Conservation (phyloP, 768 basidiomycete species). For the Kwoniella newhampshirensis region DNA sequence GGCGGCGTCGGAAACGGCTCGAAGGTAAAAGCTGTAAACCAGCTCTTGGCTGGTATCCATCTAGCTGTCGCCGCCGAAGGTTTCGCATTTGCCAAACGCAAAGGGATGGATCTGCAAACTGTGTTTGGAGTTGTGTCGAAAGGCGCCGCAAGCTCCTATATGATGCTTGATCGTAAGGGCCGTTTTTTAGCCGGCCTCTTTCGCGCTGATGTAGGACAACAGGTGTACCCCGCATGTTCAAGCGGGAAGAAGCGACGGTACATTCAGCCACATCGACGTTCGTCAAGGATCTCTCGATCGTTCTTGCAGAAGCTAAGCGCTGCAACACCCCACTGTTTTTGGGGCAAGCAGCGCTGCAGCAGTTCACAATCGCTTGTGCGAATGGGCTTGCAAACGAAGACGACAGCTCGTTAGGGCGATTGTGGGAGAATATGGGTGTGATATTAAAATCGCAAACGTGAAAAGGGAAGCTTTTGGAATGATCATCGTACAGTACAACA, state of each 20-base stretch:
- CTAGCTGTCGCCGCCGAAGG: slow-evolving; percentile 41
- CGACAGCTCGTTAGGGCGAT: slow-evolving; percentile 30
- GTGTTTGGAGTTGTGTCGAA: slow-evolving; percentile 39
- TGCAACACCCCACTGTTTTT: slow-evolving; percentile 37
- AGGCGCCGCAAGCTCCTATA: slow-evolving; percentile 37
- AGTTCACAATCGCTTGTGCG: slow-evolving; percentile 28
- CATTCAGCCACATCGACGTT: slow-evolving; percentile 25
- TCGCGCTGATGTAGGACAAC: neutral
- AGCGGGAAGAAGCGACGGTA: slow-evolving; percentile 16
- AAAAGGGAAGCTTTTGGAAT: neutral
- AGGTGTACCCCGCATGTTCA: slow-evolving; percentile 42
- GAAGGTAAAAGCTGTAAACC: slow-evolving; percentile 43
- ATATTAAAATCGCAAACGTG: slow-evolving; percentile 10
- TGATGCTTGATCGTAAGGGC: slow-evolving; percentile 41
- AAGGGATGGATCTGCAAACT: slow-evolving; percentile 36
- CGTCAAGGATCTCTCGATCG: slow-evolving; percentile 41
- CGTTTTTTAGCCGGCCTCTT: neutral
- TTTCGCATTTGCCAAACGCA: slow-evolving; percentile 35
- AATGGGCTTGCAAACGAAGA: slow-evolving; percentile 39
- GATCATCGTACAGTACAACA: too few relatives aligned
- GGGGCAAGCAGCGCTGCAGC: slow-evolving; percentile 37
- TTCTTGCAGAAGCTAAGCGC: slow-evolving; percentile 39
- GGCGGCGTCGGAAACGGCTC: slow-evolving; percentile 41
- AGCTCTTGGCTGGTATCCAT: slow-evolving; percentile 41
- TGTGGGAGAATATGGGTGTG: slow-evolving; percentile 38